A percentile compares a stretch with the other conserved stretches of the same genome.
phyloP scores from a whole-genome alignment of 768 basidiomycete species.

The Lactarius evosmus region DNA sequence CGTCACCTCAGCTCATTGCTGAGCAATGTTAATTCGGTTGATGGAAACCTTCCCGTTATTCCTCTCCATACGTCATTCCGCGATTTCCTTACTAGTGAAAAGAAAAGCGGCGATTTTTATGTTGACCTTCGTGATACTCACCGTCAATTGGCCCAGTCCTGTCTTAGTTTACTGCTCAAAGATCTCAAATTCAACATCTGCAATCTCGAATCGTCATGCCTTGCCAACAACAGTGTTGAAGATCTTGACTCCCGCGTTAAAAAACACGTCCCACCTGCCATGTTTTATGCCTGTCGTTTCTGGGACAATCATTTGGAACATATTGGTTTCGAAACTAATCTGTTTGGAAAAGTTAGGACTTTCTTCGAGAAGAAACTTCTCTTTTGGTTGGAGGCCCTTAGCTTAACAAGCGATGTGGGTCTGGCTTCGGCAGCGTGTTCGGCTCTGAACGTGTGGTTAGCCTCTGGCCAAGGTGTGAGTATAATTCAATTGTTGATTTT shows the following conservation, averaged over 20 bases:
- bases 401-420: background rate
- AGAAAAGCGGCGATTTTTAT: background rate
- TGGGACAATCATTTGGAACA: constrained; percentile 1
- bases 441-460: background rate
- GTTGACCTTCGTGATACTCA: background rate
- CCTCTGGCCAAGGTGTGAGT: too few relatives aligned
- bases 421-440: background rate
- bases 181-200: constrained; percentile 3
- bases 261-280: too few relatives aligned
- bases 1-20: constrained; percentile 2
- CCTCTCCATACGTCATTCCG: background rate
- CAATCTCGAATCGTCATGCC: background rate
- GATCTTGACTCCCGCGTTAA: background rate
- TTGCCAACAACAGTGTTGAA: background rate
- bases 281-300: too few relatives aligned
- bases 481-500: background rate
- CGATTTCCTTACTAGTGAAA: background rate
- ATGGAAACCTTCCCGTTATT: background rate
- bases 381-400: constrained; percentile 3
- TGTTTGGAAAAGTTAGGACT: background rate
- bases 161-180: background rate
- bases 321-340: background rate
- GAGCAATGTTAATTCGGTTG: background rate
- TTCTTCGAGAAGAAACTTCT: background rate
- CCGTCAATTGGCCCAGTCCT: background rate